Percentiles rank a stretch among this genome's conserved stretches.
Evolutionary conservation across 1,284 basidiomycete species (phyloP).

Genomic region (Leccinum ponderosum): DNA sequence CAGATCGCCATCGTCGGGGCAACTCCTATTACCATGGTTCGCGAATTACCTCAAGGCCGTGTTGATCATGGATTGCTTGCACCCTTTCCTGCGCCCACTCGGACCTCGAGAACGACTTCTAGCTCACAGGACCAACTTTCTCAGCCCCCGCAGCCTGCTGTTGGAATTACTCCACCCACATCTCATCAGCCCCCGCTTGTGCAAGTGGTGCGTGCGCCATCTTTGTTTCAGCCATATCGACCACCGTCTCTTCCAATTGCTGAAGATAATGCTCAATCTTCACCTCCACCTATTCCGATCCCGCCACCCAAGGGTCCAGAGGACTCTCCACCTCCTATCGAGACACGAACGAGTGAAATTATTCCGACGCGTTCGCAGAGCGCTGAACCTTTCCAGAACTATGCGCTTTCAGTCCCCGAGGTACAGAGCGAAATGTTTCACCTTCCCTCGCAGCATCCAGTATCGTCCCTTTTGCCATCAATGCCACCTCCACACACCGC

Average conservation of each 20-base stretch:
- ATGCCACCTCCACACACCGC: background rate
- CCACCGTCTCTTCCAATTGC: slow-evolving; percentile 19
- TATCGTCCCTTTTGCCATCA: background rate
- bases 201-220: slow-evolving; percentile 18
- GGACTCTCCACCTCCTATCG: slow-evolving; percentile 24
- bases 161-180: slow-evolving; percentile 6
- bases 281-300: slow-evolving; percentile 31
- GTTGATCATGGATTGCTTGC: slow-evolving; percentile 28
- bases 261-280: slow-evolving; percentile 23
- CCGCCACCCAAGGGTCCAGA: slow-evolving; percentile 30
- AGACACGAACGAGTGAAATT: slow-evolving; percentile 30
- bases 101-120: slow-evolving; percentile 26
- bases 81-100: slow-evolving; percentile 29
- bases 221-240: slow-evolving; percentile 29
- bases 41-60: slow-evolving; percentile 23
- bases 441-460: slow-evolving; percentile 13
- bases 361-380: slow-evolving; percentile 20
- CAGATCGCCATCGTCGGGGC: slow-evolving; percentile 35
- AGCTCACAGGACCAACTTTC: slow-evolving; percentile 23
- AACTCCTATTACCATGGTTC: slow-evolving; percentile 21
- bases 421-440: slow-evolving; percentile 30
- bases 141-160: slow-evolving; percentile 13
- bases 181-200: slow-evolving; percentile 21
- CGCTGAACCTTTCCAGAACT: background rate
- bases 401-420: slow-evolving; percentile 13